Percentiles rank a stretch among this genome's conserved stretches.
These are phyloP conservation scores for Catunica adiposa DNA, from an alignment of 2,329 filamentous ascomycete genomes.

Conservation along the genomic window DNA sequence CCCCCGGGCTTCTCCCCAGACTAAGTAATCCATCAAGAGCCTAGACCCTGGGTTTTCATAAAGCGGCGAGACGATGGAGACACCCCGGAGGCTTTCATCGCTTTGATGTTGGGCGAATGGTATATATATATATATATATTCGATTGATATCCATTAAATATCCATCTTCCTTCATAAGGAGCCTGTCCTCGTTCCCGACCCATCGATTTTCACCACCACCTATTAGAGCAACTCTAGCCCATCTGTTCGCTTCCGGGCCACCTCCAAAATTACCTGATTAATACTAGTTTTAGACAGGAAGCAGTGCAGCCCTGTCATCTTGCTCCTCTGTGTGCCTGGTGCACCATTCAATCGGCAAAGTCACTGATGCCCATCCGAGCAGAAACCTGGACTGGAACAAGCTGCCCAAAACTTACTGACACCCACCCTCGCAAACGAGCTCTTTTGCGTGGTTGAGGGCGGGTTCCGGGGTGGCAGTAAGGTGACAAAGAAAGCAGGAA, in stretches of 20 bases:
- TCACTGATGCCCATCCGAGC: conserved; percentile 12
- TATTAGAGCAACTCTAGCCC: background rate
- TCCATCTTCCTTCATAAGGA: no score
- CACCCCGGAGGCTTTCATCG: background rate
- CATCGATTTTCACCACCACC: no score
- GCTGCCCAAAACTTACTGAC: conserved; percentile 8
- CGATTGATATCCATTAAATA: no score
- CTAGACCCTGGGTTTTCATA: background rate
- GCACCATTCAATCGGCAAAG: conserved; percentile 1
- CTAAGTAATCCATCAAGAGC: no score
- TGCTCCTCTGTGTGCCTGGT: background rate
- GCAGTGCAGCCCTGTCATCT: background rate
- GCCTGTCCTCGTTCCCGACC: no score
- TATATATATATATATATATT: no score
- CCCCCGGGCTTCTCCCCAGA: background rate
- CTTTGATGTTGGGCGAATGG: background rate
- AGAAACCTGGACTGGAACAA: conserved; percentile 6
- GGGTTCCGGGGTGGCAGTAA: background rate
- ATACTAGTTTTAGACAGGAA: background rate
- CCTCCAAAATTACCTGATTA: background rate
- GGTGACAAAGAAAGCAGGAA: background rate
- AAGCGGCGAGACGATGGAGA: background rate
- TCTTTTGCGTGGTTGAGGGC: background rate
- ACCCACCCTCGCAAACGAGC: conserved; percentile 1
- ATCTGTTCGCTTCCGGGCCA: background rate